Percentiles rank a stretch among this genome's conserved stretches.
Conservation (phyloP, 2,329 filamentous ascomycete species). For the Ophiostoma sp. region DNA sequence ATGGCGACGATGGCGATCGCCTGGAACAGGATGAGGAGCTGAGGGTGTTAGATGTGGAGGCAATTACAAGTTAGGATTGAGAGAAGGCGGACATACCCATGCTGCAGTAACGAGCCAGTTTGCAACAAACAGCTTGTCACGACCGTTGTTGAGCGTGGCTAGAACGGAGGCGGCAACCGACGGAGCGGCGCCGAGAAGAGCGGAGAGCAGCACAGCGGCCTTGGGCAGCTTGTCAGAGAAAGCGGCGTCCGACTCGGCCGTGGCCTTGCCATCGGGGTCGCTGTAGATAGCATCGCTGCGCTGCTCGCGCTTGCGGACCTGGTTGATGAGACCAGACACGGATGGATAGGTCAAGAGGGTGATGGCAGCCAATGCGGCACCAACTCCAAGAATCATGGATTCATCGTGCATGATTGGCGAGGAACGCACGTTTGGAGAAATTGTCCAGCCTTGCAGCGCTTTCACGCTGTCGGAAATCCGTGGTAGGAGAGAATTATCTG, state of each 20-base stretch:
- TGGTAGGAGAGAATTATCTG: not conserved
- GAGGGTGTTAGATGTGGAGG: not conserved
- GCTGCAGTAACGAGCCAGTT: slow-evolving; percentile 61
- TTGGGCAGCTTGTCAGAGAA: slow-evolving; percentile 65
- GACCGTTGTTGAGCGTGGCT: slow-evolving; percentile 42
- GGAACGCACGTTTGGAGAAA: not conserved
- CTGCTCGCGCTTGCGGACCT: slow-evolving; percentile 35
- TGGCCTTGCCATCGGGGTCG: slow-evolving; percentile 69
- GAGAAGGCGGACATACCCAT: slow-evolving; percentile 58
- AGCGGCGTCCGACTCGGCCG: slow-evolving; percentile 59
- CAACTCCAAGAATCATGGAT: slow-evolving; percentile 34
- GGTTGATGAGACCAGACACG: slow-evolving; percentile 34
- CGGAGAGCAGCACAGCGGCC: slow-evolving; percentile 53
- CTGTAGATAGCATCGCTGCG: slow-evolving; percentile 53
- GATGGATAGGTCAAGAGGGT: slow-evolving; percentile 37
- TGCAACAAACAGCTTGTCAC: slow-evolving; percentile 48
- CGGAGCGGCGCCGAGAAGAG: slow-evolving; percentile 52
- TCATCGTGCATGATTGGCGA: slow-evolving; percentile 35
- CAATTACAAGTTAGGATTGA: not conserved
- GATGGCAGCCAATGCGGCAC: slow-evolving; percentile 35
- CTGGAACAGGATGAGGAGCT: slow-evolving; percentile 57
- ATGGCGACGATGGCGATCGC: slow-evolving; percentile 50
- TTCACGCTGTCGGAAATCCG: slow-evolving; percentile 1
- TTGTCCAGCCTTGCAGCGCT: slow-evolving; percentile 10
- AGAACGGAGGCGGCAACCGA: slow-evolving; percentile 60